These are phyloP conservation scores for Coemansia sp. DNA, from an alignment of 192 early-diverging fungal species.

Conservation along the genomic window DNA sequence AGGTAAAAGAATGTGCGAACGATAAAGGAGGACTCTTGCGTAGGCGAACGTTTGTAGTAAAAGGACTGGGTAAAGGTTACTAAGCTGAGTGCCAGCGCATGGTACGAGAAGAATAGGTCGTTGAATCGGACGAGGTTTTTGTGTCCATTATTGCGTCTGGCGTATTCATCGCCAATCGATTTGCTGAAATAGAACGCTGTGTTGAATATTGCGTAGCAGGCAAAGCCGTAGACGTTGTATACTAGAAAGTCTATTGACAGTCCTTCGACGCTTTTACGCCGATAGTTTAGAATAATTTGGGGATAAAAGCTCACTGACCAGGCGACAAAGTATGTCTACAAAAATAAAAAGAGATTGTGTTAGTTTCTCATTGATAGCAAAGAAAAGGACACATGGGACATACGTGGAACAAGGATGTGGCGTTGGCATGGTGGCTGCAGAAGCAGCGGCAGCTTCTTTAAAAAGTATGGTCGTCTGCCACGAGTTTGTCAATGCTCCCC, in stretches of 20 bases:
- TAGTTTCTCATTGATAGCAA: conserved; percentile 1
- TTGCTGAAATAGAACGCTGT: conserved; percentile 72
- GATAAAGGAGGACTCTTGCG: conserved; percentile 25
- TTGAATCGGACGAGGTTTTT: conserved; percentile 75
- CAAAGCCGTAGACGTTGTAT: conserved; percentile 86
- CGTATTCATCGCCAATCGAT: conserved; percentile 73
- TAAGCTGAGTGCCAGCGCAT: conserved; percentile 72
- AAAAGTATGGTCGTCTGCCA: neutral
- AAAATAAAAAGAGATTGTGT: conserved; percentile 10
- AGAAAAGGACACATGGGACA: neutral
- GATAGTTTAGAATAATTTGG: conserved; percentile 78
- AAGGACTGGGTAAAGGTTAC: conserved; percentile 69
- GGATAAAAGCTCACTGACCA: conserved; percentile 94
- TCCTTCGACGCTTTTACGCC: conserved; percentile 79
- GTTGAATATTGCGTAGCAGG: conserved; percentile 85
- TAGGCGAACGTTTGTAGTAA: conserved; percentile 58
- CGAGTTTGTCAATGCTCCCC: neutral
- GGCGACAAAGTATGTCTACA: conserved; percentile 76
- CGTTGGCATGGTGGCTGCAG: neutral
- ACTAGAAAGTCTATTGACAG: conserved; percentile 90
- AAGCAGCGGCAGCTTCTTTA: neutral
- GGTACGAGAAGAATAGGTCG: conserved; percentile 88
- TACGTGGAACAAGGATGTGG: conserved; percentile 1
- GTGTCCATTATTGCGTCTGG: conserved; percentile 66
- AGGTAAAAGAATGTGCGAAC: conserved; percentile 22